Base-by-base conservation (phyloP, 176 grass and related monocot species). In the Oryza australiensis region DNA sequence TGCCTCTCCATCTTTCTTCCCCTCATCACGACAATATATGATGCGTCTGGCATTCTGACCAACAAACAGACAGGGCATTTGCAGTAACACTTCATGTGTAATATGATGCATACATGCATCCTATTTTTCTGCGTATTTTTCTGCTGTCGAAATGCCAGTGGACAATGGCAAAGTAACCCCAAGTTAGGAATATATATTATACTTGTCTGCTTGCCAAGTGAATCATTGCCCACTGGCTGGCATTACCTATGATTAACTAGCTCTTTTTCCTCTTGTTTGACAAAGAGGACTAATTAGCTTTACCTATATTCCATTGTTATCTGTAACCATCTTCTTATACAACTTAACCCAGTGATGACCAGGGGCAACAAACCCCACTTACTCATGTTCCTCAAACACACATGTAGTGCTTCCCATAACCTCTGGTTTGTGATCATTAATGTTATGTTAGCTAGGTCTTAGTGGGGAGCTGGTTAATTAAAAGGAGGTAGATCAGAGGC, bases 311-410 rank as follows among this genome's bases (percentile, higher is more conserved):
- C 20, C 51, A 55, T 22, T 53, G 5, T n/a, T 41, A 71, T 82
- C 8, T 28, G 9, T 22, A 24, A 30, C 46, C 9, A 75, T 74
- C 22, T 12, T 14, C 62, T 27, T 49, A 1, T 53, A 55, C 55
- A 12, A 8, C 23, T 66, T 37, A 0, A 26, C 62, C 9, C 32
- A 49, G 23, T 15, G 23, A 30, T 32, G 45, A 41, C 35, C 35
- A 7, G 35, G 23, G n/a, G 12, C 73, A 84, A 35, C 64, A 68
- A 43, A 60, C 57, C 76, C 68, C 84, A 86, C 76, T 42, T 18
- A 3, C 8, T 64, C 60, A 29, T 86, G 69, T 28, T 73, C 76
- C 84, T 86, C 22, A 59, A n/a, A 59, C n/a, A 22, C 76, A 79
- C 76, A 73, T 55, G 66, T 9, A n/a, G 14, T 64, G 75, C 83